These are phyloP conservation scores for Ettlia oleoabundans DNA, from an alignment of 139 green algal species.

Conservation along the genomic window DNA sequence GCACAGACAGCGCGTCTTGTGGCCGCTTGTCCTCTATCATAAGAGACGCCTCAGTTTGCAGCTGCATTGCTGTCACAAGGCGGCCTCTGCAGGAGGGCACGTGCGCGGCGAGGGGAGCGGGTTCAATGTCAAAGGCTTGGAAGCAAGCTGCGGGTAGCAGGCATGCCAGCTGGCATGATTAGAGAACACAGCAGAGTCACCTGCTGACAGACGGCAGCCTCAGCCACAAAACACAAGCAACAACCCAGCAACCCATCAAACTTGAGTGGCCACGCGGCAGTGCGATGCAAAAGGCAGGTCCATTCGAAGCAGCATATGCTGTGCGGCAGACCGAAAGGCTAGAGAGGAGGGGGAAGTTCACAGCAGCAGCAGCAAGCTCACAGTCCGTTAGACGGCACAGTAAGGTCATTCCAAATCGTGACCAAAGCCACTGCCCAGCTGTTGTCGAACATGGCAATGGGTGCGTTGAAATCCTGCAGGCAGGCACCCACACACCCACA, in stretches of 20 bases:
- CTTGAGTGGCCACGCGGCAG: no score
- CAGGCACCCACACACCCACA: background rate
- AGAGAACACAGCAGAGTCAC: no score
- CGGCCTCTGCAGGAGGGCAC: constrained; percentile 16
- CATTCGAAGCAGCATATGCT: no score
- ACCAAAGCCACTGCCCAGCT: constrained; percentile 30
- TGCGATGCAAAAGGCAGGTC: no score
- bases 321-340: no score
- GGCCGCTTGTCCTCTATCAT: constrained; percentile 17
- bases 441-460: constrained; percentile 25
- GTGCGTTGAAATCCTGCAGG: constrained; percentile 5
- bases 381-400: constrained; percentile 28
- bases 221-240: no score
- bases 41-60: constrained; percentile 10
- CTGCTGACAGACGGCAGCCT: no score
- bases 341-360: no score
- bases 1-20: background rate
- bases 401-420: constrained; percentile 39
- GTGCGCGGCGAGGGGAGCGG: background rate
- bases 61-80: constrained; percentile 28
- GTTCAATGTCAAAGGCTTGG: background rate
- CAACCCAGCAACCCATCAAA: no score
- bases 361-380: constrained; percentile 3
- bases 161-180: no score
- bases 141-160: background rate